phyloP scores from a whole-genome alignment of 1,284 basidiomycete species.

The Ceratobasidium sp. region DNA sequence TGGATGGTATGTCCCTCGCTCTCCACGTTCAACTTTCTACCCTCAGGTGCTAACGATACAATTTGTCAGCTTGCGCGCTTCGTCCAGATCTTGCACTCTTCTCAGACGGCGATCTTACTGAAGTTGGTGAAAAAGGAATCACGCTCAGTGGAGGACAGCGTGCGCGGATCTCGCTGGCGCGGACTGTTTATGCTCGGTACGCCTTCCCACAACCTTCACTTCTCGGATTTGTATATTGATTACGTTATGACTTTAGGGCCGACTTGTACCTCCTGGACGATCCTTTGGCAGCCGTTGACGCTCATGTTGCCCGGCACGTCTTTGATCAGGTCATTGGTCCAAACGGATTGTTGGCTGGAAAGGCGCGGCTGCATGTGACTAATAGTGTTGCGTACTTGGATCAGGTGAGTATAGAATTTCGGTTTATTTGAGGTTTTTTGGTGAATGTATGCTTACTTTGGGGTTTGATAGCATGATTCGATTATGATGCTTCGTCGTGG shows the following conservation, averaged over 20 bases:
- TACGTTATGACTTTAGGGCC: conserved; percentile 59
- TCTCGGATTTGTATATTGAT: neutral
- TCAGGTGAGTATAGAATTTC: conserved; percentile 3
- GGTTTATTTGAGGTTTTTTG: too few species aligned
- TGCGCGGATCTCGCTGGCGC: conserved; percentile 55
- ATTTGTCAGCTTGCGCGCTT: conserved; percentile 82
- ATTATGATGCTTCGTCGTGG: conserved; percentile 86
- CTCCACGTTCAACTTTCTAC: too few species aligned
- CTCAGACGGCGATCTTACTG: conserved; percentile 68
- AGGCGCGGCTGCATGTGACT: conserved; percentile 90
- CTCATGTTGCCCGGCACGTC: conserved; percentile 78
- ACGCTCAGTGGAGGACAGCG: too few species aligned
- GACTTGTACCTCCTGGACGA: conserved; percentile 70
- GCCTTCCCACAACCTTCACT: neutral
- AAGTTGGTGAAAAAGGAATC: too few species aligned
- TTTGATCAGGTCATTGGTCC: conserved; percentile 93
- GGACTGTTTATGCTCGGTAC: conserved; percentile 62
- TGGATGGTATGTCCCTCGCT: conserved; percentile 69
- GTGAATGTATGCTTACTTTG: neutral
- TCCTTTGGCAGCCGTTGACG: conserved; percentile 73
- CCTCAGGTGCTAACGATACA: too few species aligned
- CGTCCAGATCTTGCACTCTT: conserved; percentile 85
- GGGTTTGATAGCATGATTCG: conserved; percentile 74
- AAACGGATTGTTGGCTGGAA: conserved; percentile 84
- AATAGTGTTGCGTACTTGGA: conserved; percentile 89